Evolutionary conservation across 202 grass and related monocot species (phyloP).

Genomic region (Setaria viridis): DNA sequence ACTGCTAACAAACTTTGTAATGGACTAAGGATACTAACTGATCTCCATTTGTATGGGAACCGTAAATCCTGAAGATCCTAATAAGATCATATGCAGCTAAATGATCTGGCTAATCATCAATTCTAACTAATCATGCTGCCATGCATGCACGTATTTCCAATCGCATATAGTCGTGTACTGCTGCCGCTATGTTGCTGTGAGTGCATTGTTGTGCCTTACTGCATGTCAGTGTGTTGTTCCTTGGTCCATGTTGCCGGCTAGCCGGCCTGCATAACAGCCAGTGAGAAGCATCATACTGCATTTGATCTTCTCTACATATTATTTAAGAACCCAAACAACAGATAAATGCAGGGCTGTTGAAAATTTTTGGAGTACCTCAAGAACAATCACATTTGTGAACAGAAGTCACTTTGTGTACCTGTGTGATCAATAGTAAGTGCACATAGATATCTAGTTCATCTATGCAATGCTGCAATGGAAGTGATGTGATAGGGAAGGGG

Average conservation of each 20-base stretch:
- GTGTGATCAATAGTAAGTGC: not conserved
- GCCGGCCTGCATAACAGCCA: not conserved
- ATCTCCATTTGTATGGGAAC: conserved; percentile 7
- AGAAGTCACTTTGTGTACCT: not conserved
- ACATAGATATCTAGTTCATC: not conserved
- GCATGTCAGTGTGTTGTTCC: not conserved
- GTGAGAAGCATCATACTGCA: not conserved
- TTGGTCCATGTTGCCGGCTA: not conserved
- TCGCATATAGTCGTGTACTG: not conserved
- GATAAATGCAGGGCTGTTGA: not conserved
- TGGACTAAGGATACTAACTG: not conserved
- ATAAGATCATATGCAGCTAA: not conserved
- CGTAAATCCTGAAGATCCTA: not conserved
- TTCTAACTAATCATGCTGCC: not conserved
- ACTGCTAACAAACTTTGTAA: not conserved
- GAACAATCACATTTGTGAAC: not conserved
- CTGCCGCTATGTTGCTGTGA: not conserved
- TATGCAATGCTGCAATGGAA: not conserved
- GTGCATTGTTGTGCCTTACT: not conserved
- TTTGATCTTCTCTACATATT: conserved; percentile 21
- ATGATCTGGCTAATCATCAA: not conserved
- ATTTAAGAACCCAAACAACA: not conserved
- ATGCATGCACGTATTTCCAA: not conserved
- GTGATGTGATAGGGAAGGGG: not conserved
- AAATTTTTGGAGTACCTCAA: not conserved